Base-by-base conservation (phyloP, 176 grass and related monocot species). In the Ensete ventricosum region DNA sequence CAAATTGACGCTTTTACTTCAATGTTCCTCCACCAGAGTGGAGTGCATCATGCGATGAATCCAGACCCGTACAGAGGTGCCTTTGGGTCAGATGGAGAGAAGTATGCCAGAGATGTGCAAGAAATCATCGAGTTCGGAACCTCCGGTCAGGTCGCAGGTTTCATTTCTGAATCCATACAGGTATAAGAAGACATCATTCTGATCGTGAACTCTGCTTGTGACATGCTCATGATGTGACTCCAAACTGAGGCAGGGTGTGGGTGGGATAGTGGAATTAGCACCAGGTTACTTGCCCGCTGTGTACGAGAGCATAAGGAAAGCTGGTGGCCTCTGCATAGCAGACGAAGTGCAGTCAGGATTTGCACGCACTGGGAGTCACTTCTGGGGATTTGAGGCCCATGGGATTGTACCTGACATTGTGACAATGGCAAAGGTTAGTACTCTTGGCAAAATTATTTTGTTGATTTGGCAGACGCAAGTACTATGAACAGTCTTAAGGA, bases 91-190 rank as follows among this genome's bases (percentile, higher is more conserved):
- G 86, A 98, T 71, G 86, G 84, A 79, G 78, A 89, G 14, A 91
- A 93, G 79, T 98, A 98, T 82, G 95, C 14, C 6, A 89, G 86
- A 22, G 95, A 91, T 63, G 78, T 98, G 43, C 79, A 89, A 73
- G 95, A 98, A 89, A 89, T 98, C 64, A 91, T 98, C 54, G 90
- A 93, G 53, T 98, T 98, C 76, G 95, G 95, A 72, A 98, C 95
- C 12, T 89, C 86, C 21, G 95, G 95, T 10, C 86, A 89, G 0
- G 84, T 98, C 22, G 88, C 95, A 4, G 95, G 82, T 49, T 98
- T 93, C 84, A 98, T 98, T 73, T 93, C 88, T 4, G 86, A 98
- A 82, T 83, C 95, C 51, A 91, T 93, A 84, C 93, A 96, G 85
- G 93, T 79, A 73, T 2, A 34, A 22, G 34, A 9, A 22, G 34